Evolutionary conservation across 176 grass and related monocot species (phyloP).

Genomic region (Coix lacrymajobi): DNA sequence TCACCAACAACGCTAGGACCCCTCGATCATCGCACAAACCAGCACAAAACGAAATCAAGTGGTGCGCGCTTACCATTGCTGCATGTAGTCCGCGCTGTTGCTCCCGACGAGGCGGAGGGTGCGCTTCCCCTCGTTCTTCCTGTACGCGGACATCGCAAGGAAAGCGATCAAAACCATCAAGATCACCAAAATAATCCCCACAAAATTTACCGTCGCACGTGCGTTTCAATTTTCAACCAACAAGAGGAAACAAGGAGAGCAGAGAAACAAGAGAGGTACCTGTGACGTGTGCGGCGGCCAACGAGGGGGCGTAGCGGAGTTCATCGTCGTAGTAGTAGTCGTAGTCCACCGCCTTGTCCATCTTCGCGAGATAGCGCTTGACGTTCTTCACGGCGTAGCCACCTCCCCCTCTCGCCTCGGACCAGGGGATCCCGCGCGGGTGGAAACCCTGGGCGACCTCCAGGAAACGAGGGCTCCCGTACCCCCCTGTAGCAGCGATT

Average conservation of each 20-base stretch:
- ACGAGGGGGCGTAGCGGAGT: conserved; percentile 6
- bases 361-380: not conserved
- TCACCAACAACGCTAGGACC: not conserved
- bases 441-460: not conserved
- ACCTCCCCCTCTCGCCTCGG: conserved; percentile 6
- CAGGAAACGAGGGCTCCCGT: not conserved
- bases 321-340: not conserved
- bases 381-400: not conserved
- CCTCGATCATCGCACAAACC: not conserved
- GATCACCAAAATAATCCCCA: not conserved
- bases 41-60: not conserved
- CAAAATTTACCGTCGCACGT: not conserved
- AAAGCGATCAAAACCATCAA: not conserved
- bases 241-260: not conserved
- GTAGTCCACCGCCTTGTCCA: conserved; percentile 12
- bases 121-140: conserved; percentile 19
- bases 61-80: not conserved
- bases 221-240: not conserved
- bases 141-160: not conserved
- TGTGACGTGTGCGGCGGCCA: not conserved
- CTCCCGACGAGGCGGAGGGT: conserved; percentile 24
- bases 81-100: not conserved
- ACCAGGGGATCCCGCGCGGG: conserved; percentile 8
- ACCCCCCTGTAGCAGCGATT: not conserved
- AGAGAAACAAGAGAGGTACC: not conserved